Evolutionary conservation across 805 yeast genomes (phyloP).

Genomic region (Jamesozyma gamospora): DNA sequence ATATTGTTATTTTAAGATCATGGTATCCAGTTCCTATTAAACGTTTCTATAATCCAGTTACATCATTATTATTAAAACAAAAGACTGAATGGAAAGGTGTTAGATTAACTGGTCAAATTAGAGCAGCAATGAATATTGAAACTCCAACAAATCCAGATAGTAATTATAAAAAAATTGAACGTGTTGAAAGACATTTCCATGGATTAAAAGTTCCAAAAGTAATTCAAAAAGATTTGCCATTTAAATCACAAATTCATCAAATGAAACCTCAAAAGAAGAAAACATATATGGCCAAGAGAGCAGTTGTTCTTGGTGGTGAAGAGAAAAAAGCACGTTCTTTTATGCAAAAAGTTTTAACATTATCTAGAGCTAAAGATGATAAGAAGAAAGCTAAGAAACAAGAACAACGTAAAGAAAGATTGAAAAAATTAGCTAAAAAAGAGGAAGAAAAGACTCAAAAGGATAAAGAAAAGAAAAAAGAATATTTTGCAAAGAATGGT

Average conservation of each 20-base stretch:
- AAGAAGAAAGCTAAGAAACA: slow-evolving; percentile 64
- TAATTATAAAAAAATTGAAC: slow-evolving; percentile 60
- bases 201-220: slow-evolving; percentile 78
- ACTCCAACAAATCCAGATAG: slow-evolving; percentile 51
- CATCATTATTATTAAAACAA: slow-evolving; percentile 68
- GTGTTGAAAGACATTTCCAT: slow-evolving; percentile 77
- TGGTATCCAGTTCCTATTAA: slow-evolving; percentile 95
- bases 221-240: slow-evolving; percentile 71
- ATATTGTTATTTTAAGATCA: slow-evolving; percentile 79
- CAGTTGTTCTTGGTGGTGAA: slow-evolving; percentile 85
- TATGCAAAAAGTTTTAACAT: slow-evolving; percentile 76
- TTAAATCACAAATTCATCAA: slow-evolving; percentile 78
- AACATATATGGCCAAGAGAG: slow-evolving; percentile 81
- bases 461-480: slow-evolving; percentile 79
- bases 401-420: slow-evolving; percentile 63
- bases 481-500: slow-evolving; percentile 64
- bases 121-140: slow-evolving; percentile 60
- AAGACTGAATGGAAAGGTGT: slow-evolving; percentile 92
- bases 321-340: slow-evolving; percentile 88
- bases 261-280: slow-evolving; percentile 81
- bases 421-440: slow-evolving; percentile 64
- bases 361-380: slow-evolving; percentile 75
- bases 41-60: slow-evolving; percentile 90
- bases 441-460: slow-evolving; percentile 64
- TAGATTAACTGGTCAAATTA: slow-evolving; percentile 88